Evolutionary conservation across 2,329 filamentous ascomycete genomes (phyloP), one percentile per base, ranked within the genome.

Genomic region (Thelonectria olida): DNA sequence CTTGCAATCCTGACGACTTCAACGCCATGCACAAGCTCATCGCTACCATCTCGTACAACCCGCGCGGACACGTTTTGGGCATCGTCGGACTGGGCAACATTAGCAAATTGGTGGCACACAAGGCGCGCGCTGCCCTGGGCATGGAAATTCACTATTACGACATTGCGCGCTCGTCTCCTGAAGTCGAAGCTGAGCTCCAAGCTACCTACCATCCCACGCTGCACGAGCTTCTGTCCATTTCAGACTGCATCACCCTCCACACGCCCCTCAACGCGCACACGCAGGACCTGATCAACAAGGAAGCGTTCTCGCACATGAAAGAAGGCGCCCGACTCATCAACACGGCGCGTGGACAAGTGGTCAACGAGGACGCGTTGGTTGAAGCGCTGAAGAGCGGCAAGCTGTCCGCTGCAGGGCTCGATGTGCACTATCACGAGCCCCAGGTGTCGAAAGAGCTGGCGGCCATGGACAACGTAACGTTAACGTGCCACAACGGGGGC

Each of bases 91-190:
- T 87, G 2, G 85, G 66, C 4, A 80, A 81, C 22, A 81, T 82
- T 55, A 76, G 78, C 59, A 80, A 75, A 62, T 68, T 75, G 25
- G 74, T 87, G 2, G 84, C 84, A 0, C 72, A 80, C 50, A 87
- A 81, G 51, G 79, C 76, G 0, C 58, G 70, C 0, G 59, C 67
- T 0, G 80, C 79, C 0, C 76, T 86, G n/a, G 83, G 82, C 0
- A 87, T 88, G 85, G 72, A 79, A 7, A 80, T 87, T 15, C 73
- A 81, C 9, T 88, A 88, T 51, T 79, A 85, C 39, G 85, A 88
- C 28, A 72, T 74, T 5, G 68, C 73, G 1, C 67, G 75, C 0
- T 64, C 67, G 1, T 51, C 73, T 0, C 31, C 58, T 0, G 72
- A 74, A 6, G 64, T 74, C 10, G 78, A 79, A 36, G 31, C 61